These are phyloP conservation scores for Alternaria ethzedia DNA, from an alignment of 2,329 filamentous ascomycete genomes.

Conservation along the genomic window DNA sequence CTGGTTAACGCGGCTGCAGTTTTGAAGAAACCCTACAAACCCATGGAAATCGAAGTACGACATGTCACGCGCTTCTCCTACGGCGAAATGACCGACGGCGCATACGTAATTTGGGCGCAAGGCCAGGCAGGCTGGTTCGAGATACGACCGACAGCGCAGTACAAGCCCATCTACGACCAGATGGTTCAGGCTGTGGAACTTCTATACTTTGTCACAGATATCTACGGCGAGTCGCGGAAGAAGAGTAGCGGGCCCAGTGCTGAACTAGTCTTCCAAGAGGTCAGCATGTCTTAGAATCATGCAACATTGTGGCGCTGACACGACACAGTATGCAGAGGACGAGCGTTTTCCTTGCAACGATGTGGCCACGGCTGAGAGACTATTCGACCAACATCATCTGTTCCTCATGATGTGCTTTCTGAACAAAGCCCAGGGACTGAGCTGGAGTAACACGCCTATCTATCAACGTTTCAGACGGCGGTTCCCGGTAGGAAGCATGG, in stretches of 20 bases:
- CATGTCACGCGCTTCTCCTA: constrained; percentile 57
- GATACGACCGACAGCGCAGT: constrained; percentile 65
- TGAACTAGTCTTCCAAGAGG: constrained; percentile 49
- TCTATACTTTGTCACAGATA: constrained; percentile 67
- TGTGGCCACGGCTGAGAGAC: constrained; percentile 29
- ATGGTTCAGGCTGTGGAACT: constrained; percentile 70
- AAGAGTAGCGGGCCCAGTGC: constrained; percentile 48
- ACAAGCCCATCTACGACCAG: constrained; percentile 62
- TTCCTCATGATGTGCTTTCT: constrained; percentile 56
- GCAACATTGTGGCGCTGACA: constrained; percentile 7
- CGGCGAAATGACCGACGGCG: constrained; percentile 61
- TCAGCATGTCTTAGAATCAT: constrained; percentile 20
- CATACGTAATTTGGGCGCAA: constrained; percentile 69
- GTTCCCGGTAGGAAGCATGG: constrained; percentile 41
- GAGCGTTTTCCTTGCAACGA: constrained; percentile 35
- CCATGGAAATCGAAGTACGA: constrained; percentile 61
- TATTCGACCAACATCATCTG: constrained; percentile 47
- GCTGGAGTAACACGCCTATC: constrained; percentile 53
- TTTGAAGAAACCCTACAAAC: constrained; percentile 41
- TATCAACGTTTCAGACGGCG: constrained; percentile 49
- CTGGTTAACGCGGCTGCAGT: constrained; percentile 31
- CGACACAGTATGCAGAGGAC: constrained; percentile 45
- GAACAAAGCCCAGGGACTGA: constrained; percentile 51
- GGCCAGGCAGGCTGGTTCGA: constrained; percentile 73
- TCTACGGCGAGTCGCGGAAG: constrained; percentile 56